Base-by-base conservation (phyloP, 495 filamentous ascomycete genomes). In the Durotheca rogersii region DNA sequence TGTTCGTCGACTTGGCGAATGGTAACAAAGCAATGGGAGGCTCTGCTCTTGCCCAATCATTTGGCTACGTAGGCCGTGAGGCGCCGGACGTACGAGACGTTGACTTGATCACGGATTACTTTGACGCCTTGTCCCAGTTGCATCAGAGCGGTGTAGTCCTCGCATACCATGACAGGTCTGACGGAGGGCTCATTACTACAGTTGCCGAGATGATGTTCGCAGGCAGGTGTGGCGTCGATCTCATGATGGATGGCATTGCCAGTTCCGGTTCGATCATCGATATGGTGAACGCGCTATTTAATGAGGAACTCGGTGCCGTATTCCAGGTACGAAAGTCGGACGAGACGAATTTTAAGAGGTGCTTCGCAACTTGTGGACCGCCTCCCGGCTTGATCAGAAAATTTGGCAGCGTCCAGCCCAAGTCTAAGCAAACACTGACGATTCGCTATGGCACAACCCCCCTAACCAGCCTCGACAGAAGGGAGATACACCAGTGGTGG, bases 121-220 rank as follows among this genome's bases (percentile, higher is more conserved):
- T 90, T 56, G 89, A 96, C 66, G 93, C 92, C 14, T 77, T 94
- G 10, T 79, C 86, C 23, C 86, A 91, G 61, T 76, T 95, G 4
- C 93, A 97, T 64, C 85, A 95, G 62, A 78, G 84, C 31, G 87
- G 84, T 11, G 79, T 96, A 53, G 90, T 98, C 20, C 78, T 97
- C 17, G 94, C 93, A 12, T 97, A 97, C 62, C 93, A 98, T 64
- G 93, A 97, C 64, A 79, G 85, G 25, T 95, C 89, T 11, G 93
- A 97, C 56, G 93, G 94, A 68, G 93, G 93, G 60, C 72, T 98
- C 3, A 82, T 97, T 58, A 96, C 92, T 9, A 90, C 92, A 6
- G 74, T 97, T 7, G 87, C 83, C 7, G 93, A 98, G 67, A 97
- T 97, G 93, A 94, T 95, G 82, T 96, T 98, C 61, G 93, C 93